Evolutionary conservation across 176 grass and related monocot species (phyloP).

Genomic region (Phoenix roebelenii): DNA sequence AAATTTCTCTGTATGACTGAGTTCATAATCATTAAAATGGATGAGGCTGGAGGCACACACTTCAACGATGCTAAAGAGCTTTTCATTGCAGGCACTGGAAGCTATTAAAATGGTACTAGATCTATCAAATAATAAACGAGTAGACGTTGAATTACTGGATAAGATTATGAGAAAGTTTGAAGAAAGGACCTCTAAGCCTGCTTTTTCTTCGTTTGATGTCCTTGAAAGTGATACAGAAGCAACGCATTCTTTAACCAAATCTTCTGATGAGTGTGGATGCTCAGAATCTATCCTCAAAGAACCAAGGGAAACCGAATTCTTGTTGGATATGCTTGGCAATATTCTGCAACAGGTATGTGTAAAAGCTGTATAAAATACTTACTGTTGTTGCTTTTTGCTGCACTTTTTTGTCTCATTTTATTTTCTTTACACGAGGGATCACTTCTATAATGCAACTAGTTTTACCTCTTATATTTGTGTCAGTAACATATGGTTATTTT

Average conservation of each 20-base stretch:
- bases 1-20: too few species aligned
- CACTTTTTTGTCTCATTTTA: slow-evolving; percentile 3
- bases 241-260: slow-evolving; percentile 23
- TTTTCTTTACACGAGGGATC: neutral
- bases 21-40: too few species aligned
- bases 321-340: slow-evolving; percentile 72
- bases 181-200: slow-evolving; percentile 19
- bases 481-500: too few species aligned
- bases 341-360: slow-evolving; percentile 64
- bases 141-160: slow-evolving; percentile 59
- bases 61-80: slow-evolving; percentile 5
- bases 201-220: slow-evolving; percentile 19
- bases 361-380: slow-evolving; percentile 7
- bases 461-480: too few species aligned
- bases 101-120: slow-evolving; percentile 67
- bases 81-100: slow-evolving; percentile 69
- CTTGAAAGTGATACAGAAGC: slow-evolving; percentile 8
- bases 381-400: slow-evolving; percentile 11
- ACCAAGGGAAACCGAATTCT: slow-evolving; percentile 36
- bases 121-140: slow-evolving; percentile 53
- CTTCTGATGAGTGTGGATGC: slow-evolving; percentile 17
- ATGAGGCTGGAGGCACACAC: too few species aligned
- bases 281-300: slow-evolving; percentile 21
- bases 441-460: too few species aligned
- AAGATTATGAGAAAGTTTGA: slow-evolving; percentile 55